Evolutionary conservation across 257 asterid genomes (phyloP).

Genomic region (Thymus mandschuricus): DNA sequence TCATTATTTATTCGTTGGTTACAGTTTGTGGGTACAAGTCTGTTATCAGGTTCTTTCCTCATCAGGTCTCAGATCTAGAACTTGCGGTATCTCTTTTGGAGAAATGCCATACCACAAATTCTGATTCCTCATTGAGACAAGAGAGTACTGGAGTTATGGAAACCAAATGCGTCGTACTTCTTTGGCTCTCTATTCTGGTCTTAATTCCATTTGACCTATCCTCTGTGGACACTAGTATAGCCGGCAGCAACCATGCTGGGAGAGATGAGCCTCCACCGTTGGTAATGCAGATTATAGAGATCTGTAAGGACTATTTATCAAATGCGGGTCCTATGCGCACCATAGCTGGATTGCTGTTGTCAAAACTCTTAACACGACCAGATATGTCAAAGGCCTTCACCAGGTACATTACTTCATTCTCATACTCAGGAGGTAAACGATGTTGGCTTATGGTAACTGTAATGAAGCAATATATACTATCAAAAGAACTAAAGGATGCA

Average conservation of each 20-base stretch:
- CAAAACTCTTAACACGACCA: conserved; percentile 90
- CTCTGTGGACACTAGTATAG: conserved; percentile 86
- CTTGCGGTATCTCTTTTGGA: conserved; percentile 89
- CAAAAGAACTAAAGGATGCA: conserved; percentile 16
- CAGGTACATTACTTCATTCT: conserved; percentile 44
- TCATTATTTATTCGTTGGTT: conserved; percentile 83
- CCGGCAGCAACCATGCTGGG: conserved; percentile 36
- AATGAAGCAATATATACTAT: neutral
- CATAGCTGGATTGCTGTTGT: conserved; percentile 83
- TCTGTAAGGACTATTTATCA: conserved; percentile 83
- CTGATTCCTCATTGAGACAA: conserved; percentile 78
- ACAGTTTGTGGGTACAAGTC: conserved; percentile 97
- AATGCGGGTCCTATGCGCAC: conserved; percentile 95
- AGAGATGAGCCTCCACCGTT: conserved; percentile 74
- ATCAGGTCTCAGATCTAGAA: conserved; percentile 94
- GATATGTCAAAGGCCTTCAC: conserved; percentile 85
- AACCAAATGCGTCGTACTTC: conserved; percentile 76
- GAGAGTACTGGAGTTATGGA: conserved; percentile 99
- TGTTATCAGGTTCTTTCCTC: conserved; percentile 93
- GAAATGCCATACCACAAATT: conserved; percentile 63
- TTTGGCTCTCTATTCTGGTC: conserved; percentile 93
- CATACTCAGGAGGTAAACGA: conserved; percentile 6
- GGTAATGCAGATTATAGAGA: conserved; percentile 69
- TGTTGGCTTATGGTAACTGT: neutral
- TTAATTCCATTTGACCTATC: conserved; percentile 94